Conservation (phyloP, 768 basidiomycete species). For the Hypholoma sublateritium region DNA sequence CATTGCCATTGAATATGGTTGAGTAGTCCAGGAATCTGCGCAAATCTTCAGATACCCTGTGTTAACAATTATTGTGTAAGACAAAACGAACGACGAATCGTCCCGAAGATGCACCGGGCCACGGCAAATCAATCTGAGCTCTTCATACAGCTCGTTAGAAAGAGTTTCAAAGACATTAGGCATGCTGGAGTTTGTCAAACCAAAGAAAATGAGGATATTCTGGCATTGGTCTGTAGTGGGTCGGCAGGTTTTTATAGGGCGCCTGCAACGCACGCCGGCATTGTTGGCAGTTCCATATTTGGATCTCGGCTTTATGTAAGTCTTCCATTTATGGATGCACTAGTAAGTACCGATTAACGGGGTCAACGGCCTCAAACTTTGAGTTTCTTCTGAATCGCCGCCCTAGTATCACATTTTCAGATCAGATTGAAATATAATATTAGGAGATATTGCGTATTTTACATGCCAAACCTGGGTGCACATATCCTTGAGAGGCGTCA, state of each 20-base stretch:
- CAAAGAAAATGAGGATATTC: background rate
- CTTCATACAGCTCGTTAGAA: conserved; percentile 37
- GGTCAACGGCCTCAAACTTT: background rate
- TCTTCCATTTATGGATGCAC: background rate
- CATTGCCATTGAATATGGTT: conserved; percentile 77
- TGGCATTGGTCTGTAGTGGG: no score
- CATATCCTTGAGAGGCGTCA: no score
- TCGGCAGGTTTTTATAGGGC: no score
- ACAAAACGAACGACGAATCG: conserved; percentile 35
- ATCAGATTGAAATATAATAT: no score
- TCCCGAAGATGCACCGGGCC: conserved; percentile 46
- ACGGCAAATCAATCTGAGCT: conserved; percentile 44
- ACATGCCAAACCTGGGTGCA: no score
- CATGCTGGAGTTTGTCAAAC: conserved; percentile 3
- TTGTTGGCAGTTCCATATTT: no score
- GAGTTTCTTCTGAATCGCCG: background rate
- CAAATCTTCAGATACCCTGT: background rate
- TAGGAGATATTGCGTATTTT: no score
- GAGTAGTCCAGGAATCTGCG: conserved; percentile 47
- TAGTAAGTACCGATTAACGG: background rate
- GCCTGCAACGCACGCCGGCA: no score
- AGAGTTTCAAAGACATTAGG: conserved; percentile 21
- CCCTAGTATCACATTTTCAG: background rate
- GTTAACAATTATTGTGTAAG: background rate
- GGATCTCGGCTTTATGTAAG: no score